Evolutionary conservation across 129 eudicot species (phyloP).

Genomic region (Heracleum sosnowskyi): DNA sequence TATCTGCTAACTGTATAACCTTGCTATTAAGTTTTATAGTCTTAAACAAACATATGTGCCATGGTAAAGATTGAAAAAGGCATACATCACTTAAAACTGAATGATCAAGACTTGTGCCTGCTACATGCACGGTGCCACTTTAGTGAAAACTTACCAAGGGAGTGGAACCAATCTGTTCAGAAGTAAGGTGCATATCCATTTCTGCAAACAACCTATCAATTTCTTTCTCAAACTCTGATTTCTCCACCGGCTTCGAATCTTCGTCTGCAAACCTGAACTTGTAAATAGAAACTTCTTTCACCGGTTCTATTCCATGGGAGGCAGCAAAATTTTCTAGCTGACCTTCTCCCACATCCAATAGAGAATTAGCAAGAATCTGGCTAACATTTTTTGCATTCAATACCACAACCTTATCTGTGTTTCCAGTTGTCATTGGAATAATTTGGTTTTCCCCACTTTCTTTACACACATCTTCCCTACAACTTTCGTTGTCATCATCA

Average conservation of each 20-base stretch:
- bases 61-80: background rate
- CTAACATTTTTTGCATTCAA: constrained; percentile 6
- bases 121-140: background rate
- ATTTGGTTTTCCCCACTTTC: background rate
- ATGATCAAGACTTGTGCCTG: background rate
- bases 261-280: background rate
- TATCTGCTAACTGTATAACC: background rate
- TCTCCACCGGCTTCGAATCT: background rate
- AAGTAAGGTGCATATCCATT: constrained; percentile 4
- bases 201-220: background rate
- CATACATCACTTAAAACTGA: background rate
- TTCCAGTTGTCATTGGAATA: background rate
- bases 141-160: background rate
- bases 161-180: constrained; percentile 4
- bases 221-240: background rate
- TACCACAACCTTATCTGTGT: background rate
- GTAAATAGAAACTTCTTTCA: background rate
- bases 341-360: background rate
- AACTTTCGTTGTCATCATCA: background rate
- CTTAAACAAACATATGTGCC: background rate
- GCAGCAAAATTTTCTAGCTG: constrained; percentile 2
- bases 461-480: background rate
- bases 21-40: background rate
- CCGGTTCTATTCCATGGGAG: background rate
- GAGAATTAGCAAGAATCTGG: constrained; percentile 1